Evolutionary conservation across 2,329 filamentous ascomycete species (phyloP), one percentile per base, ranked within the genome.

Genomic region (Neonectria faginata): DNA sequence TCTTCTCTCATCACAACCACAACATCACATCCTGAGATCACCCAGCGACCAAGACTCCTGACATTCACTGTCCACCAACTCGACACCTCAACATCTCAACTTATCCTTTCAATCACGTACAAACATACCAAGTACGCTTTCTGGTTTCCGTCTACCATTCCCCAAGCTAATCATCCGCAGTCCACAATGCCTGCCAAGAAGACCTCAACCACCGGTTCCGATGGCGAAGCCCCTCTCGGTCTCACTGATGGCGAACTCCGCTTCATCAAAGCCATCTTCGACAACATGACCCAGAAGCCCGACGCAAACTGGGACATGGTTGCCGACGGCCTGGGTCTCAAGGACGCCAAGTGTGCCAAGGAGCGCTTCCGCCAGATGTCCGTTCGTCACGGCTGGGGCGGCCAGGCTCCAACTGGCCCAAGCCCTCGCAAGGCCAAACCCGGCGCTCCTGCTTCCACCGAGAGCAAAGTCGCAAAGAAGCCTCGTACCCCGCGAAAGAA

Each of bases 281-380:
- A 80, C 68, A 79, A 81, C 68, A 80, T 82, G 77, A 78, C 71
- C 5, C 69, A 77, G 47, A 80, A 79, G 65, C 79, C 78, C 7
- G 77, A 81, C 8, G 77, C 82, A 29, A 73, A 84, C 70, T 84
- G 79, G 75, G 73, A 78, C 16, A 67, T 73, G 1, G 77, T 84
- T 44, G 82, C 81, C 5, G 9, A 45, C 2, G 68, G 73, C 12
- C 66, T 80, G 14, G 75, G 74, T 3, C 76, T 83, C 57, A 81
- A 82, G 62, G 77, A 81, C 53, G 78, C 74, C 55, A 81, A 79
- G 53, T 81, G 79, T 62, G 80, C 80, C 63, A 80, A 79, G 57
- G 77, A 81, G 63, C 79, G 79, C 33, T 81, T 81, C 72, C 77
- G 79, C 8, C 75, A 79, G 58, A 79, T 83, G 72, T 77, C 77